Percentiles rank a stretch among this genome's conserved stretches.
Evolutionary conservation across 805 yeast species (phyloP).

Genomic region (Lipomyces yamanashiensis): DNA sequence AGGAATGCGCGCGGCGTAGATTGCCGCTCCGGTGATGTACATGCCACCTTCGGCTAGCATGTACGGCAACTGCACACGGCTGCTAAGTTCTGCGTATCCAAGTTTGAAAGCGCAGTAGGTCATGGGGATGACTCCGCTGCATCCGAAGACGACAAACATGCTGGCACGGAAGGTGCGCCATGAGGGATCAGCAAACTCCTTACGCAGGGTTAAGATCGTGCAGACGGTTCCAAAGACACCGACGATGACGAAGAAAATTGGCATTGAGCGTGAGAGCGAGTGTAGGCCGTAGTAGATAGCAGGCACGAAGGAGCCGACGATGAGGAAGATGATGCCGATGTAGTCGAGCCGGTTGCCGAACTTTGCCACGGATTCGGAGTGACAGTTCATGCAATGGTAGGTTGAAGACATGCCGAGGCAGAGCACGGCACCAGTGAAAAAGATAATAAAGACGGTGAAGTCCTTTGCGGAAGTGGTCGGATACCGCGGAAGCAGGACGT

Average conservation of each 20-base stretch:
- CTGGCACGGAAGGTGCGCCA: conserved; percentile 79
- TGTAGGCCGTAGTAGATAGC: conserved; percentile 53
- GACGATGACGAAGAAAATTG: conserved; percentile 51
- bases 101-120: conserved; percentile 54
- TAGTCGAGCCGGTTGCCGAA: conserved; percentile 75
- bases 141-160: conserved; percentile 80
- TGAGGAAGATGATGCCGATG: conserved; percentile 71
- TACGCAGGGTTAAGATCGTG: conserved; percentile 63
- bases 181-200: conserved; percentile 66
- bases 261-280: conserved; percentile 45
- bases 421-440: conserved; percentile 59
- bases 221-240: conserved; percentile 63
- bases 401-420: conserved; percentile 68
- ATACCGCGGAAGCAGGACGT: conserved; percentile 39
- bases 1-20: conserved; percentile 81
- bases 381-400: conserved; percentile 71
- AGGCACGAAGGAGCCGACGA: conserved; percentile 65
- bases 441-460: conserved; percentile 56
- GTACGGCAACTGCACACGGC: conserved; percentile 63
- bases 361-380: conserved; percentile 58
- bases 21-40: conserved; percentile 76
- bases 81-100: conserved; percentile 45
- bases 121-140: conserved; percentile 76
- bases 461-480: conserved; percentile 49
- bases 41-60: conserved; percentile 70